These are phyloP conservation scores for Thielaviopsis euricoi DNA, from an alignment of 2,329 filamentous ascomycete genomes.

Conservation along the genomic window DNA sequence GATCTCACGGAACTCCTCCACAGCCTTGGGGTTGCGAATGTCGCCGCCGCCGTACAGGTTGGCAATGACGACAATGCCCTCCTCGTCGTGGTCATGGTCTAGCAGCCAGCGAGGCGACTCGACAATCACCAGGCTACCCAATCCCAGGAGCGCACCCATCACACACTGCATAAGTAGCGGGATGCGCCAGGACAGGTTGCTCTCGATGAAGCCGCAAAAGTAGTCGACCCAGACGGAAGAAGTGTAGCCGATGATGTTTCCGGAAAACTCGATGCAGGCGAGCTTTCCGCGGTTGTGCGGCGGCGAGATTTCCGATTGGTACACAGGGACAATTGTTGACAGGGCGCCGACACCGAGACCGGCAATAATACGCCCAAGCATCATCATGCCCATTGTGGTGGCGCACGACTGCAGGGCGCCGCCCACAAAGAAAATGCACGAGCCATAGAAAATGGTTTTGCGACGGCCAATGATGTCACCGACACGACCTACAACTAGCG, in stretches of 20 bases:
- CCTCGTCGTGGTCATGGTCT: slow-evolving; percentile 95
- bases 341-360: slow-evolving; percentile 77
- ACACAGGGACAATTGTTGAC: slow-evolving; percentile 84
- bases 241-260: slow-evolving; percentile 90
- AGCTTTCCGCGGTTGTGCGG: slow-evolving; percentile 91
- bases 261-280: slow-evolving; percentile 94
- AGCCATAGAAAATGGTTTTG: slow-evolving; percentile 84
- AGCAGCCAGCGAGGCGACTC: slow-evolving; percentile 97
- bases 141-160: slow-evolving; percentile 73
- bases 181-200: slow-evolving; percentile 74
- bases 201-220: slow-evolving; percentile 80
- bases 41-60: slow-evolving; percentile 94
- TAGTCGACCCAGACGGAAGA: slow-evolving; percentile 98
- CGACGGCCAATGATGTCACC: slow-evolving; percentile 84
- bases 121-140: slow-evolving; percentile 83
- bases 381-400: slow-evolving; percentile 78
- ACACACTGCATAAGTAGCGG: slow-evolving; percentile 84
- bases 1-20: slow-evolving; percentile 94
- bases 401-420: slow-evolving; percentile 74
- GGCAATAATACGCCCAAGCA: slow-evolving; percentile 64
- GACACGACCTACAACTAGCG: slow-evolving; percentile 68
- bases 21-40: slow-evolving; percentile 79
- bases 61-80: slow-evolving; percentile 95
- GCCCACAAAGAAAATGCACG: slow-evolving; percentile 70
- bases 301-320: slow-evolving; percentile 89